These are phyloP conservation scores for Gautieria morchelliformis DNA, from an alignment of 768 basidiomycete species.

Conservation along the genomic window DNA sequence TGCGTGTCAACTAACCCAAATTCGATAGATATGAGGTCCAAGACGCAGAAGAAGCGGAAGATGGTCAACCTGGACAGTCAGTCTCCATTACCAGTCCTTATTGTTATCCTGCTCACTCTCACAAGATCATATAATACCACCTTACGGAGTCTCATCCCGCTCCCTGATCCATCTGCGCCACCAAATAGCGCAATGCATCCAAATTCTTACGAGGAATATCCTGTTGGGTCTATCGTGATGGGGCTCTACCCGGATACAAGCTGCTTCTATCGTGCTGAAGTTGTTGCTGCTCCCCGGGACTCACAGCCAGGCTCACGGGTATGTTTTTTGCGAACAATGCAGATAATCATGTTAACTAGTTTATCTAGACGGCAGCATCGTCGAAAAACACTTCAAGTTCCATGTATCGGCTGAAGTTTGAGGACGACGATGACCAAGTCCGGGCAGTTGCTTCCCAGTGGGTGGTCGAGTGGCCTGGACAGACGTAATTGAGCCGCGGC, in stretches of 20 bases:
- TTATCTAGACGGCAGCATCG: neutral
- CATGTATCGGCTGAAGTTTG: slow-evolving; percentile 74
- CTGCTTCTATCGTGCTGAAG: slow-evolving; percentile 83
- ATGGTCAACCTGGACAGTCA: slow-evolving; percentile 57
- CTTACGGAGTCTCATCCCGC: slow-evolving; percentile 62
- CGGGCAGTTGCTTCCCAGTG: slow-evolving; percentile 66
- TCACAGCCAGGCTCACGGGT: slow-evolving; percentile 29
- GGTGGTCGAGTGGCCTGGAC: slow-evolving; percentile 74
- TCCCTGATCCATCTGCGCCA: slow-evolving; percentile 62
- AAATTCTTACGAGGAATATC: slow-evolving; percentile 62
- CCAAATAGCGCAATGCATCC: slow-evolving; percentile 53
- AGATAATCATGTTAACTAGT: neutral
- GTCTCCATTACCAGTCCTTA: slow-evolving; percentile 11
- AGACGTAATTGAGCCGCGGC: slow-evolving; percentile 7
- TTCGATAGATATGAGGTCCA: slow-evolving; percentile 71
- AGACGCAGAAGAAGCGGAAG: slow-evolving; percentile 76
- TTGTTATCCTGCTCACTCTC: slow-evolving; percentile 1
- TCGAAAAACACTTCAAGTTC: slow-evolving; percentile 36
- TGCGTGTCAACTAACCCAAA: neutral
- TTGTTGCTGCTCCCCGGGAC: slow-evolving; percentile 56
- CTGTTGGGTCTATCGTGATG: slow-evolving; percentile 64
- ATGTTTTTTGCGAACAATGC: slow-evolving; percentile 1
- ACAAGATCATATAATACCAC: slow-evolving; percentile 59
- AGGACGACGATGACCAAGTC: slow-evolving; percentile 81
- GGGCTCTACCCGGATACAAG: slow-evolving; percentile 88